phyloP scores from a whole-genome alignment of 2,329 filamentous ascomycete genomes.

The Trichoderma guizhouense region DNA sequence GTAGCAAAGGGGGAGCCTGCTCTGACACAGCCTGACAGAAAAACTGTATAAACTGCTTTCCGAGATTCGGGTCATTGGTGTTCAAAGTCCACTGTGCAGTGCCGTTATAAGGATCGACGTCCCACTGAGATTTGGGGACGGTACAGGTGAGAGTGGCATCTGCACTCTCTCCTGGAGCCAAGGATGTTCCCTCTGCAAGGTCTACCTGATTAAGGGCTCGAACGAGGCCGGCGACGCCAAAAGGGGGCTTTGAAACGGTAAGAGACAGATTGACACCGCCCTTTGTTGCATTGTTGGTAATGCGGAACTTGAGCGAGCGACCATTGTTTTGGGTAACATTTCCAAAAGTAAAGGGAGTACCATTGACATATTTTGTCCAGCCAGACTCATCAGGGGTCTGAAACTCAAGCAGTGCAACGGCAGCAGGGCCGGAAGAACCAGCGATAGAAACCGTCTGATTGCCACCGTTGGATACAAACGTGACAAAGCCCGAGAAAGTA shows the following conservation, averaged over 20 bases:
- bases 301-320: slow-evolving; percentile 46
- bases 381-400: slow-evolving; percentile 47
- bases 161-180: slow-evolving; percentile 48
- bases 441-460: slow-evolving; percentile 46
- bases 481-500: slow-evolving; percentile 48
- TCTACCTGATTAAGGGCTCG: slow-evolving; percentile 54
- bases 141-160: slow-evolving; percentile 54
- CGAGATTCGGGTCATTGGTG: slow-evolving; percentile 50
- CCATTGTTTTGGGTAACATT: slow-evolving; percentile 52
- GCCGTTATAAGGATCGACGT: slow-evolving; percentile 48
- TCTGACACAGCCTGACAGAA: slow-evolving; percentile 49
- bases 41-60: slow-evolving; percentile 53
- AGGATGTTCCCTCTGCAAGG: slow-evolving; percentile 53
- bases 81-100: slow-evolving; percentile 55
- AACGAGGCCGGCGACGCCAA: slow-evolving; percentile 52
- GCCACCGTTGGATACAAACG: slow-evolving; percentile 48
- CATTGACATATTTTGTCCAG: slow-evolving; percentile 47
- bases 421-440: slow-evolving; percentile 47
- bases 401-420: slow-evolving; percentile 52
- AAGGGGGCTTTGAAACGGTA: slow-evolving; percentile 60
- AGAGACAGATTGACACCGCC: slow-evolving; percentile 49
- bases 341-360: slow-evolving; percentile 51
- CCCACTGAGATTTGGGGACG: slow-evolving; percentile 56
- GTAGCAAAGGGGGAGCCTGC: slow-evolving; percentile 48
- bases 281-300: slow-evolving; percentile 48